Evolutionary conservation across 345 rosid genomes (phyloP), one percentile per base, ranked within the genome.

Genomic region (sweet orange (Citrus sinensis)): DNA sequence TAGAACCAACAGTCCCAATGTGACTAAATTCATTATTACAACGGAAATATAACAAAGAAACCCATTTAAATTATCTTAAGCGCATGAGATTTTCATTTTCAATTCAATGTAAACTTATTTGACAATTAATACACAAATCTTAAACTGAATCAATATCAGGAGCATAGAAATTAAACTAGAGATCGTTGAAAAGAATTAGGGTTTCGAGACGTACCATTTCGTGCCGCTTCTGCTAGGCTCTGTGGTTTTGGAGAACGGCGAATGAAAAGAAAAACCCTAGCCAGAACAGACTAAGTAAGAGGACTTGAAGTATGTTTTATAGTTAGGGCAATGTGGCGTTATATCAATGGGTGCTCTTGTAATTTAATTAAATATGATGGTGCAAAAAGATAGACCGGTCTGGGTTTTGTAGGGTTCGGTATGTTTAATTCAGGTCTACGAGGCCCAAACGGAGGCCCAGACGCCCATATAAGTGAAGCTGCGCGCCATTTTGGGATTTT

Each of bases 141-240:
- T 46, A 7, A 25, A 60, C 67, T 29, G 20, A 58, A n/a, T 1
- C 37, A 60, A 73, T 25, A 17, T 42, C 46, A 20, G 35, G 24
- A 6, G 35, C 71, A 66, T 6, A 7, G 32, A 30, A 25, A 66
- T 32, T 35, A 8, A 6, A 9, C 19, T 4, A 64, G 9, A 51
- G 25, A 76, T 51, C 42, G 16, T 29, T 0, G 25, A 25, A 24
- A 11, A 16, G 5, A 16, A 4, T 67, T 55, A 67, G 54, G 58
- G 56, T 25, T 34, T 25, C 25, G 19, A 67, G 58, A 67, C 13
- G 58, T 35, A 76, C 79, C 79, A 76, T 76, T 76, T 66, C 17
- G 34, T 27, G 64, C 72, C 70, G 51, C 64, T 67, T 67, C 79
- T 13, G 27, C 34, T 65, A 20, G n/a, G 20, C 32, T 73, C 51